A percentile compares a stretch with the other conserved stretches of the same genome.
Conservation (phyloP, 2,329 filamentous ascomycete genomes). For the Exserohilum rostratum region DNA sequence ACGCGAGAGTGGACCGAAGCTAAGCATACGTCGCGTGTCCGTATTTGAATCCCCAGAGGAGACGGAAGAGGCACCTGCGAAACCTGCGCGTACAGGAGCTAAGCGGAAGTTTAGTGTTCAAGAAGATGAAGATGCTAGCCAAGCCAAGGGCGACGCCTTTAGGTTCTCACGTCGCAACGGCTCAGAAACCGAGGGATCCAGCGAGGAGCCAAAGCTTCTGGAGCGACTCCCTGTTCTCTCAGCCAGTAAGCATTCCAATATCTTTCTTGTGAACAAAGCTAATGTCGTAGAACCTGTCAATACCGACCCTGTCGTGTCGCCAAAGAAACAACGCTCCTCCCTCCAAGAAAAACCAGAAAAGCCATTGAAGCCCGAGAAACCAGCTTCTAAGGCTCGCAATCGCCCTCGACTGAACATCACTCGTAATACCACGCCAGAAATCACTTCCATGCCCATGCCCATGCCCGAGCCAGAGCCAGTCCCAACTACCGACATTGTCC, state of each 20-base stretch:
- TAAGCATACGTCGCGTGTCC: constrained; percentile 50
- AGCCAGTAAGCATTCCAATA: constrained; percentile 47
- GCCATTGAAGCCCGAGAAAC: constrained; percentile 35
- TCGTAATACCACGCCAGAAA: constrained; percentile 30
- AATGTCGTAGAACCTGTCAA: constrained; percentile 56
- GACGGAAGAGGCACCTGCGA: constrained; percentile 31
- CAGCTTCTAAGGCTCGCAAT: constrained; percentile 26
- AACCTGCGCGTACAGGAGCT: constrained; percentile 54
- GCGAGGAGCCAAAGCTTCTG: constrained; percentile 27
- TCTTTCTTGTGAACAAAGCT: constrained; percentile 20
- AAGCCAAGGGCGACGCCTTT: constrained; percentile 50
- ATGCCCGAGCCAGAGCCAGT: constrained; percentile 30
- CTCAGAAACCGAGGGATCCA: constrained; percentile 22
- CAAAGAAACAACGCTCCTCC: constrained; percentile 47
- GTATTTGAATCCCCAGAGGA: constrained; percentile 51
- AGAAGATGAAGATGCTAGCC: constrained; percentile 54
- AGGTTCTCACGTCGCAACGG: constrained; percentile 52
- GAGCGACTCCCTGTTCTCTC: constrained; percentile 49
- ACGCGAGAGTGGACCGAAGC: constrained; percentile 57
- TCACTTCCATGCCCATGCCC: constrained; percentile 27
- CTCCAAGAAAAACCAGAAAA: constrained; percentile 34
- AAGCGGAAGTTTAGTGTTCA: constrained; percentile 64
- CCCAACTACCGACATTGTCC: constrained; percentile 36
- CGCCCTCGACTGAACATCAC: constrained; percentile 34
- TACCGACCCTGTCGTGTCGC: constrained; percentile 52